Conservation (phyloP, 2,329 filamentous ascomycete species). For the Fusarium burgessii region DNA sequence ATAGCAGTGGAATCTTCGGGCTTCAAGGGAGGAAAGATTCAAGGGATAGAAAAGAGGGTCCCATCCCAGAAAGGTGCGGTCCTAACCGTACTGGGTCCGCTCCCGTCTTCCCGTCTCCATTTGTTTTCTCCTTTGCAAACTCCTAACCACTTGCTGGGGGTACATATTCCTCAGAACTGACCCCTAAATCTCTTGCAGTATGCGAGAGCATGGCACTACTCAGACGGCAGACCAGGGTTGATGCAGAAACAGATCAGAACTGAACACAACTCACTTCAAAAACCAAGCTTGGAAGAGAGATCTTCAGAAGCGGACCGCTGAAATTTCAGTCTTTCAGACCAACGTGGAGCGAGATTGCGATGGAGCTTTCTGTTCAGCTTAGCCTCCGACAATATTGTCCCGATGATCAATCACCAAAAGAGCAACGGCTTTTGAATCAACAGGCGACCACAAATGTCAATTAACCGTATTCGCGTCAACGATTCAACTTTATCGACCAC, state of each 20-base stretch:
- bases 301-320: slow-evolving; percentile 17
- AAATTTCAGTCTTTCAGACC: slow-evolving; percentile 36
- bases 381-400: slow-evolving; percentile 25
- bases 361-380: slow-evolving; percentile 32
- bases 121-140: slow-evolving; percentile 38
- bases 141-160: slow-evolving; percentile 13
- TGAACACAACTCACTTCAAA: slow-evolving; percentile 32
- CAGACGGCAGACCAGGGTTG: background rate
- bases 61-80: slow-evolving; percentile 39
- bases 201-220: background rate
- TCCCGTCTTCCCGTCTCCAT: slow-evolving; percentile 48
- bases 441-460: slow-evolving; percentile 24
- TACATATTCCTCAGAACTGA: slow-evolving; percentile 15
- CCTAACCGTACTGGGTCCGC: slow-evolving; percentile 45
- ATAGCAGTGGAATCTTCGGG: slow-evolving; percentile 32
- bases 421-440: background rate
- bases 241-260: slow-evolving; percentile 9
- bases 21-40: slow-evolving; percentile 27
- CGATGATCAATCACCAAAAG: slow-evolving; percentile 24
- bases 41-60: slow-evolving; percentile 24
- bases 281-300: slow-evolving; percentile 15
- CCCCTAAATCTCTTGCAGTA: background rate
- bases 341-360: slow-evolving; percentile 40
- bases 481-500: slow-evolving; percentile 42
- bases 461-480: slow-evolving; percentile 31